Base-by-base conservation (phyloP, 2,329 filamentous ascomycete species). In the Diplocarpon rosae region DNA sequence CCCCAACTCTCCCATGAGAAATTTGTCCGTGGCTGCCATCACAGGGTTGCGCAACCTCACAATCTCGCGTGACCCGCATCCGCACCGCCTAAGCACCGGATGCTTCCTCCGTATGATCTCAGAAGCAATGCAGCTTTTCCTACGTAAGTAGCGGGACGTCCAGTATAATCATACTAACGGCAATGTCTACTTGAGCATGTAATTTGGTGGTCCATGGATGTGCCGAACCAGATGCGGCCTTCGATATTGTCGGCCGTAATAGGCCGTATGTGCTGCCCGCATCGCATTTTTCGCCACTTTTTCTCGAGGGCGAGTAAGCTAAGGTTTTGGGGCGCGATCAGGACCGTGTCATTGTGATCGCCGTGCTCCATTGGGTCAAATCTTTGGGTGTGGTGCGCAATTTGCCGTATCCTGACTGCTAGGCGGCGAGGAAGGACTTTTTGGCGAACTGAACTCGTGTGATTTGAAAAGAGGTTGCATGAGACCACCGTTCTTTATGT, bases 1-100 rank as follows among this genome's bases (percentile, higher is more conserved):
- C 86, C 80, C 66, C 76, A 85, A 54, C 78, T 77, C 67, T 86
- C 86, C 47, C 86, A 65, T 2, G 79, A 7, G 20, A 24, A 7
- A 24, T 24, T 3, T 7, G 20, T 80, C 9, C 75, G 63, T 0
- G 85, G 71, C 62, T 85, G 81, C 2, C 68, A 66, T 42, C 73
- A 64, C 48, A 83, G 62, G 39, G 66, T 65, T 24, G 20, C 7
- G 7, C 20, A 24, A 24, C 16, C 66, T 63, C 3, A 76, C 68
- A 61, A 81, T 75, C 17, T 73, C 71, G 42, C n/a, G 67, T 65
- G 41, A 64, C 66, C 13, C 63, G 61, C 10, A 75, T 53, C 49
- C 73, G 66, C 6, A 64, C 63, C 49, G 67, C 64, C 39, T 72
- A 60, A 47, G 65, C 62, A 37, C 71, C 71, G 62, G 67, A 24